Conservation (phyloP, 2,329 filamentous ascomycete genomes). For the Byssoonygena ceratinophila region DNA sequence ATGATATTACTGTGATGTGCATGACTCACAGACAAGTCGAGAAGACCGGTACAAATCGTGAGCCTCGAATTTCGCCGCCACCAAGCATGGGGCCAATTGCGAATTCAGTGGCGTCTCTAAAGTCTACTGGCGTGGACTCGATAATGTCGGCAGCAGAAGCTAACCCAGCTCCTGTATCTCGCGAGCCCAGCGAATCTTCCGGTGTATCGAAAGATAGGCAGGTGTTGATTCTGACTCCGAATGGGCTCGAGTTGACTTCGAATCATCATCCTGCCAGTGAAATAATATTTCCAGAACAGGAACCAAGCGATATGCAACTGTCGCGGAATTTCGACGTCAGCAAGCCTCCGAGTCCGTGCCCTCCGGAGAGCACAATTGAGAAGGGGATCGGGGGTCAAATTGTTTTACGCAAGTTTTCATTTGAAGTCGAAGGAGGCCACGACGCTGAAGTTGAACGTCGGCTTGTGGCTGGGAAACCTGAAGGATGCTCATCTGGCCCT, state of each 20-base stretch:
- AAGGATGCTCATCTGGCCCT: no score
- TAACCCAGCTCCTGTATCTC: not conserved
- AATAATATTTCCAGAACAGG: not conserved
- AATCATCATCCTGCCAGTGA: not conserved
- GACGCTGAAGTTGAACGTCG: not conserved
- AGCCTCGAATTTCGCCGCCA: no score
- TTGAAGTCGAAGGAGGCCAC: not conserved
- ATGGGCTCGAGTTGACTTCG: not conserved
- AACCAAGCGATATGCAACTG: not conserved
- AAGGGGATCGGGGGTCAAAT: not conserved
- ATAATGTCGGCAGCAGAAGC: not conserved
- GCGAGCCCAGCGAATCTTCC: not conserved
- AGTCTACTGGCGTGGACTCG: not conserved
- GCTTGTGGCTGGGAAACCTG: not conserved
- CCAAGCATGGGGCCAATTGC: no score
- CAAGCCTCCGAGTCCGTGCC: constrained; percentile 2
- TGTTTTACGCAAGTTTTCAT: constrained; percentile 5
- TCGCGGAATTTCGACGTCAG: not conserved
- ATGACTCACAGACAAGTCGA: not conserved
- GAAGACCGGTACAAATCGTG: no score
- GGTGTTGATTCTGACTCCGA: not conserved
- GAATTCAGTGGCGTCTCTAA: not conserved
- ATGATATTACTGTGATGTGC: not conserved
- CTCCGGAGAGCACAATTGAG: not conserved
- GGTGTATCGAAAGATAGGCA: not conserved